A percentile compares a stretch with the other conserved stretches of the same genome.
Conservation (phyloP, 2,329 filamentous ascomycete genomes). For the Pyrenophora tritici-repentis region DNA sequence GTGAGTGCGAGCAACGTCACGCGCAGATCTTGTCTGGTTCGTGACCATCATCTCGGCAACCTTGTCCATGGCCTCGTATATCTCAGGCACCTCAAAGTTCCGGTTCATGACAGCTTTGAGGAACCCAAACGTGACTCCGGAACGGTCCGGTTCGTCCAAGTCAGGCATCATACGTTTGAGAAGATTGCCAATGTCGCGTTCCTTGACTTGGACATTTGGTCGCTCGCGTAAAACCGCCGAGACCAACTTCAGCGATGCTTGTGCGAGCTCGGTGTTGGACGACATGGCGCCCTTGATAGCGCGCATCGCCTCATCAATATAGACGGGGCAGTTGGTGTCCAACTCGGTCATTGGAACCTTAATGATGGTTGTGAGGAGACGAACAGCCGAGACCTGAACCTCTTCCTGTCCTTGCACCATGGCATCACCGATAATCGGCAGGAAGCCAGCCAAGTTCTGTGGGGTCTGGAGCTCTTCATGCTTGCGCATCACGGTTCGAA, state of each 20-base stretch:
- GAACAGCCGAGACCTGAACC: conserved; percentile 84
- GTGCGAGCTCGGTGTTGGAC: conserved; percentile 81
- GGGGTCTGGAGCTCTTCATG: conserved; percentile 79
- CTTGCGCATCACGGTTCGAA: conserved; percentile 85
- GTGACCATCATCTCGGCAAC: conserved; percentile 87
- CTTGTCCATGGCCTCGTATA: conserved; percentile 91
- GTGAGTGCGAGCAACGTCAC: conserved; percentile 83
- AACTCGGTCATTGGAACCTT: conserved; percentile 77
- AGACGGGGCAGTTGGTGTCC: conserved; percentile 74
- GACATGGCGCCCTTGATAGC: conserved; percentile 76
- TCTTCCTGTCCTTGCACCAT: conserved; percentile 86
- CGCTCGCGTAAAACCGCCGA: conserved; percentile 84
- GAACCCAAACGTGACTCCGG: conserved; percentile 94
- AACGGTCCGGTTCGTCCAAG: conserved; percentile 87
- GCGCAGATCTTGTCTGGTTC: conserved; percentile 86
- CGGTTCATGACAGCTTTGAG: conserved; percentile 83
- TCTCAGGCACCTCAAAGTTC: conserved; percentile 80
- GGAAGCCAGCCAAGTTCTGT: conserved; percentile 79
- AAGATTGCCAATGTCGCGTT: conserved; percentile 80
- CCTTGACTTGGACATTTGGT: conserved; percentile 74
- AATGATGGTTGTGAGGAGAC: conserved; percentile 81
- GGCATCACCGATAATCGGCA: conserved; percentile 87
- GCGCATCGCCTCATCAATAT: conserved; percentile 82
- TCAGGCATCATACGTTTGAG: conserved; percentile 83
- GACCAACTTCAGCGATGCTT: conserved; percentile 86